phyloP scores from a whole-genome alignment of 2,329 filamentous ascomycete species.

The Rhexocercosporidium sp. region DNA sequence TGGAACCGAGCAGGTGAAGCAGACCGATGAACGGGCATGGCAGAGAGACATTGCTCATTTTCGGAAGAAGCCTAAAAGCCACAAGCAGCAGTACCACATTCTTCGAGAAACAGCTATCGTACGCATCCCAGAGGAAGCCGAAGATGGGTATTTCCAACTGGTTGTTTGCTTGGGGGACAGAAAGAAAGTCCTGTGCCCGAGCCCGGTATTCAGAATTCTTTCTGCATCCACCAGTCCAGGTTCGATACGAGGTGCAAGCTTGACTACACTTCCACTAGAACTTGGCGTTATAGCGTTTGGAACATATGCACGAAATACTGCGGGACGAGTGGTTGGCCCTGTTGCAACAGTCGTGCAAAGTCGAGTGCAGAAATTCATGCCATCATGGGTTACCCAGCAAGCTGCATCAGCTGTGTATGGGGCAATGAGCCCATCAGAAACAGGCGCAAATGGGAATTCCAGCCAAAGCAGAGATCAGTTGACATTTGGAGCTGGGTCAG shows the following conservation, averaged over 20 bases:
- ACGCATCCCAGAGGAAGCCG: conserved; percentile 65
- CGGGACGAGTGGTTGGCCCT: conserved; percentile 52
- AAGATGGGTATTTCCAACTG: conserved; percentile 72
- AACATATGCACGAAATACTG: conserved; percentile 43
- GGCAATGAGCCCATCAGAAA: conserved; percentile 35
- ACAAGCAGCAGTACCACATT: conserved; percentile 53
- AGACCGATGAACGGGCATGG: conserved; percentile 66
- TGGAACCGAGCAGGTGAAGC: conserved; percentile 53
- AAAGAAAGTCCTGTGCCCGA: conserved; percentile 66
- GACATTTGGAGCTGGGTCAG: conserved; percentile 45
- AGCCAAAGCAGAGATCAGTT: conserved; percentile 42
- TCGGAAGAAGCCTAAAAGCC: conserved; percentile 54
- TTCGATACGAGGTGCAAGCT: conserved; percentile 66
- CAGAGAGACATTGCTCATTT: conserved; percentile 72
- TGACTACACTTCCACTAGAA: conserved; percentile 69
- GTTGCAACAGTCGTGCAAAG: conserved; percentile 50
- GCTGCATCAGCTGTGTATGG: conserved; percentile 44
- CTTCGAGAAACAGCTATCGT: conserved; percentile 68
- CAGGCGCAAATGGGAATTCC: conserved; percentile 46
- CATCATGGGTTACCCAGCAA: conserved; percentile 38
- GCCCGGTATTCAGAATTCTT: conserved; percentile 71
- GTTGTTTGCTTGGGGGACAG: conserved; percentile 62
- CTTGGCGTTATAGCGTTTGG: conserved; percentile 63
- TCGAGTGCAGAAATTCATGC: conserved; percentile 44
- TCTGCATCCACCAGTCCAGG: conserved; percentile 67